phyloP scores from a whole-genome alignment of 441 rosid genomes.

The Manihot esculenta region DNA sequence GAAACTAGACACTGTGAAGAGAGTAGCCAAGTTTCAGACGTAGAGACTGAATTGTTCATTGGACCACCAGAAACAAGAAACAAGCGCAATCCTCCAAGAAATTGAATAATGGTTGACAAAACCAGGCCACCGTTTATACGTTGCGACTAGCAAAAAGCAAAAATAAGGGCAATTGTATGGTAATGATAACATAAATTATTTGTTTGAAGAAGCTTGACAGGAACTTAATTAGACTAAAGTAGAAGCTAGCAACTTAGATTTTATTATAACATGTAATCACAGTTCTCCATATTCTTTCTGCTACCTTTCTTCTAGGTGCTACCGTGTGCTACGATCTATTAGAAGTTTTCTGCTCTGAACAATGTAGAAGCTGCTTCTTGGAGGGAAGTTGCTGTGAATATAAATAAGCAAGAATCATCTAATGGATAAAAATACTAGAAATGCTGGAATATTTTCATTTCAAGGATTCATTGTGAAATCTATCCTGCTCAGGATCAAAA shows the following conservation, averaged over 20 bases:
- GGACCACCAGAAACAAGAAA: constrained; percentile 58
- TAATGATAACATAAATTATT: constrained; percentile 5
- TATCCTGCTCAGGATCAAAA: background rate
- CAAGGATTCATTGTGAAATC: background rate
- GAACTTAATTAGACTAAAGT: background rate
- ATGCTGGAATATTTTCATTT: background rate
- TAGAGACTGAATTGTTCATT: constrained; percentile 85
- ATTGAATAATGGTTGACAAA: background rate
- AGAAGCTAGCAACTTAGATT: background rate
- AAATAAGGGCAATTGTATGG: constrained; percentile 8
- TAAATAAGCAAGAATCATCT: too few species aligned
- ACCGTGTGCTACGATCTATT: too few species aligned
- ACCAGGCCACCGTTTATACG: background rate
- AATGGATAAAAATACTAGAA: background rate
- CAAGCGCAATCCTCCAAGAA: constrained; percentile 21
- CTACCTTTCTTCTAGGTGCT: background rate
- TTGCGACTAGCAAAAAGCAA: background rate
- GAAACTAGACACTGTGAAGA: constrained; percentile 32
- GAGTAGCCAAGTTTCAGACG: constrained; percentile 60
- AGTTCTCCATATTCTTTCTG: background rate
- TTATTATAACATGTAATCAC: background rate
- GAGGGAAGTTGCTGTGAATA: too few species aligned
- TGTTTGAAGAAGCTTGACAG: background rate
- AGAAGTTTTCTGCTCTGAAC: too few species aligned
- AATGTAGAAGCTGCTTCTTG: too few species aligned